Base-by-base conservation (phyloP, 805 yeast species). In the Yarrowia sp. region DNA sequence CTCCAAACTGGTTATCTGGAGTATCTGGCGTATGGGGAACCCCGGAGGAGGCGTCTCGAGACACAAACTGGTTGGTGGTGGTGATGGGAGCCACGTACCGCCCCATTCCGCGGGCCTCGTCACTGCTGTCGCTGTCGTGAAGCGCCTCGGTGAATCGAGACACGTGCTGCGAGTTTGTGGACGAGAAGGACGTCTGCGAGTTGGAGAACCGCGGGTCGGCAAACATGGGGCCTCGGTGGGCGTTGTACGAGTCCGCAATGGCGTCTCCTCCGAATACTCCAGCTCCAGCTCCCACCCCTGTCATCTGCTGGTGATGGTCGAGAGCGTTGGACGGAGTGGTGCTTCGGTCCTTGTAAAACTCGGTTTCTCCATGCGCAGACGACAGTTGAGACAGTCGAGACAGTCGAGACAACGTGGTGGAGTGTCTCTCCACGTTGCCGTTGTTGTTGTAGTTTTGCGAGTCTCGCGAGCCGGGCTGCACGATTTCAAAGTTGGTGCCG, bases 321-420 rank as follows among this genome's bases (percentile, higher is more conserved):
- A 42, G 64, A 17, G 64, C 64, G 13, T 24, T 55, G 47, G 63
- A 55, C 6, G 63, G 63, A 39, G 63, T 55, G 8, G 63, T 55
- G 20, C 39, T 40, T 55, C 63, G 7, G 49, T 55, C 63, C 63
- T 55, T 55, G 50, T 58, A 58, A 7, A 58, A 42, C 50, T 58
- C 64, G 1, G 38, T 55, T 2, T 55, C 61, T 12, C 42, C 43
- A 24, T 53, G 60, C 2, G 38, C 38, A 0, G 60, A 53, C 12
- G 63, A 42, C 9, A 58, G 24, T 9, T 39, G 38, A 8, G 38
- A 36, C 38, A 36, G 64, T 33, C 40, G n/a, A 9, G 60, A 53
- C 1, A 38, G 14, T 2, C 42, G 12, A 1, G 60, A 38, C 14
- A 53, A 10, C 0, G 61, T 55, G 7, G 61, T 55, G 3, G 61